phyloP scores from a whole-genome alignment of 805 yeast species.

The Candida tallmaniae region DNA sequence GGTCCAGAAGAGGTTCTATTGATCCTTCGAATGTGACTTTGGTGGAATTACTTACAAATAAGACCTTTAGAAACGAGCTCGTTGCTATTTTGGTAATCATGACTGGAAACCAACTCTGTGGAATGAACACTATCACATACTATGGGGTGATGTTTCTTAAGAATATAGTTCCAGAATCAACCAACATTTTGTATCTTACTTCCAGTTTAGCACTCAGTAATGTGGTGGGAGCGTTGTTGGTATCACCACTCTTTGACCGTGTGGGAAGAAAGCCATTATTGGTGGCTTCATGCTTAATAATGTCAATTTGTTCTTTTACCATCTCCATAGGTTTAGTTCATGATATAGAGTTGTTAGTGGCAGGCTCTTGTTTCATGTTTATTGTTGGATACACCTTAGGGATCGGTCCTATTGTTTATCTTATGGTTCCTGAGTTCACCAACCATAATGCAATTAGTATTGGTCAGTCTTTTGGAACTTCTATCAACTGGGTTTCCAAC shows the following conservation, averaged over 20 bases:
- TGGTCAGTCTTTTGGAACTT: slow-evolving; percentile 34
- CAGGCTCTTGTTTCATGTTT: slow-evolving; percentile 27
- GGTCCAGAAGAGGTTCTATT: slow-evolving; percentile 20
- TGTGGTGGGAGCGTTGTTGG: slow-evolving; percentile 59
- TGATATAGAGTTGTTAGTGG: slow-evolving; percentile 16
- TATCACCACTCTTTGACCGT: slow-evolving; percentile 68
- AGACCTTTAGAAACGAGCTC: slow-evolving; percentile 19
- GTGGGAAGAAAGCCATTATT: slow-evolving; percentile 60
- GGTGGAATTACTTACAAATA: slow-evolving; percentile 15
- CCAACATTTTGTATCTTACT: slow-evolving; percentile 45
- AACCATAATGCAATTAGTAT: slow-evolving; percentile 27
- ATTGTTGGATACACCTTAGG: slow-evolving; percentile 32
- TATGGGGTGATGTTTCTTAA: slow-evolving; percentile 82
- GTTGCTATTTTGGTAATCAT: slow-evolving; percentile 30
- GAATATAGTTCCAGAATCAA: slow-evolving; percentile 50
- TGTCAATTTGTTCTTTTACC: slow-evolving; percentile 20
- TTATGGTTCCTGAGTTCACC: slow-evolving; percentile 35
- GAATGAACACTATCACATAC: slow-evolving; percentile 85
- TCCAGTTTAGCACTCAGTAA: slow-evolving; percentile 70
- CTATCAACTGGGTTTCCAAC: slow-evolving; percentile 32
- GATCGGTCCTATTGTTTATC: slow-evolving; percentile 33
- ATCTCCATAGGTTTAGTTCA: slow-evolving; percentile 23
- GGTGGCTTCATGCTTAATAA: slow-evolving; percentile 18
- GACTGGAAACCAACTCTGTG: slow-evolving; percentile 48
- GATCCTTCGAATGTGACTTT: slow-evolving; percentile 20